Percentiles rank a stretch among this genome's conserved stretches.
phyloP scores from a whole-genome alignment of 2,329 filamentous ascomycete species.

The Trichothecium roseum region DNA sequence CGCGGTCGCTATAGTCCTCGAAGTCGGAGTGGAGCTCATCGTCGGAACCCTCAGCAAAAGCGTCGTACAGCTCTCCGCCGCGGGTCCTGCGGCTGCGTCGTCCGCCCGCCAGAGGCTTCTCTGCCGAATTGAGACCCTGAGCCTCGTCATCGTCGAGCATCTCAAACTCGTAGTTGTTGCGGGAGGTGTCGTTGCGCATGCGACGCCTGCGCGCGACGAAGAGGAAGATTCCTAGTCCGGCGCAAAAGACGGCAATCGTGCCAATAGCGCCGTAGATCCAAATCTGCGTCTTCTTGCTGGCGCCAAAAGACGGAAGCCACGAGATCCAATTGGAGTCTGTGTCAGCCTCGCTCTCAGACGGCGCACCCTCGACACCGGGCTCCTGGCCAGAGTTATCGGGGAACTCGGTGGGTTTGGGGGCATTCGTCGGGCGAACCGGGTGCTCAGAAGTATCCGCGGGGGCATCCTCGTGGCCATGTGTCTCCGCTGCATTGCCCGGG shows the following conservation, averaged over 20 bases:
- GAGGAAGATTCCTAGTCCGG: constrained; percentile 70
- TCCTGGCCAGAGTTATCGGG: constrained; percentile 4
- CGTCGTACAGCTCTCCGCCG: constrained; percentile 91
- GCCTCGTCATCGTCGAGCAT: constrained; percentile 76
- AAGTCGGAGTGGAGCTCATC: constrained; percentile 42
- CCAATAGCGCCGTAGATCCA: constrained; percentile 87
- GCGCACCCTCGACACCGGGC: constrained; percentile 7
- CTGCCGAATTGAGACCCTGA: constrained; percentile 38
- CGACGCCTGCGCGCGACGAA: constrained; percentile 69
- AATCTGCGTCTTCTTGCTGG: constrained; percentile 74
- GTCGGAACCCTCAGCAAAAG: constrained; percentile 77
- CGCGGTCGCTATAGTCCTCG: constrained; percentile 13
- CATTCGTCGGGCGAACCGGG: constrained; percentile 51
- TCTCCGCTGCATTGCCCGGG: constrained; percentile 35
- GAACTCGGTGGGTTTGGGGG: constrained; percentile 22
- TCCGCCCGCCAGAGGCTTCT: constrained; percentile 31
- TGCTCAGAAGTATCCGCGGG: constrained; percentile 45
- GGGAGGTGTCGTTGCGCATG: constrained; percentile 55
- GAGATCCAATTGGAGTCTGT: constrained; percentile 68
- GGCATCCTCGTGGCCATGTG: constrained; percentile 30
- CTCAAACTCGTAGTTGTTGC: constrained; percentile 89
- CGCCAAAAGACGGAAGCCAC: constrained; percentile 83
- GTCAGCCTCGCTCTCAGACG: constrained; percentile 26
- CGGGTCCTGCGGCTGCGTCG: constrained; percentile 39
- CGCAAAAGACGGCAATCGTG: constrained; percentile 80